Conservation (phyloP, 495 filamentous ascomycete genomes). For the Hypomontagnella monticulosa region DNA sequence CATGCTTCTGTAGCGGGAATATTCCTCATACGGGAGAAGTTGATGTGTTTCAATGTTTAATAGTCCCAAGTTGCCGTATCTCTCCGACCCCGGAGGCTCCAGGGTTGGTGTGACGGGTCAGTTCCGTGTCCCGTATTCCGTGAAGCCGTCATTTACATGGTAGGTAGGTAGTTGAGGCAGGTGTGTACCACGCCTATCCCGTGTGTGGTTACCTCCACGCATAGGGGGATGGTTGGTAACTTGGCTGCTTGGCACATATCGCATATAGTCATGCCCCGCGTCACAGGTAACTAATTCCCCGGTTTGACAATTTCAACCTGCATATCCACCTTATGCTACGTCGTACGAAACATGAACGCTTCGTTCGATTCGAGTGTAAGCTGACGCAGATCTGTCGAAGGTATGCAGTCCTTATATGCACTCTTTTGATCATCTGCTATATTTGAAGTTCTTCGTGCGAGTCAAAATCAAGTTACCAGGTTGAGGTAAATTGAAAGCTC, state of each 20-base stretch:
- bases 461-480: not conserved
- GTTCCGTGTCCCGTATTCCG: not conserved
- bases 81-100: constrained; percentile 30
- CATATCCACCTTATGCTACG: constrained; percentile 8
- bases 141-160: not conserved
- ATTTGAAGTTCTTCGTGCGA: constrained; percentile 15
- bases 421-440: constrained; percentile 26
- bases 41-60: not conserved
- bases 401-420: constrained; percentile 2
- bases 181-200: constrained; percentile 7
- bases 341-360: not conserved
- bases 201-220: constrained; percentile 15
- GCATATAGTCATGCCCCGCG: constrained; percentile 17
- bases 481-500: not conserved
- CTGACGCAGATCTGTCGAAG: constrained; percentile 24
- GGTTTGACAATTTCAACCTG: constrained; percentile 25
- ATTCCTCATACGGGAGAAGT: not conserved
- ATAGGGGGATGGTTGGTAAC: not conserved
- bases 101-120: not conserved
- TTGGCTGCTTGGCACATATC: constrained; percentile 18
- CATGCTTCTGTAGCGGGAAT: not conserved
- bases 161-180: not conserved
- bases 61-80: not conserved
- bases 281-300: constrained; percentile 23
- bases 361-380: constrained; percentile 20